Conservation (phyloP, 495 filamentous ascomycete genomes). For the Bryoglossum gracile region DNA sequence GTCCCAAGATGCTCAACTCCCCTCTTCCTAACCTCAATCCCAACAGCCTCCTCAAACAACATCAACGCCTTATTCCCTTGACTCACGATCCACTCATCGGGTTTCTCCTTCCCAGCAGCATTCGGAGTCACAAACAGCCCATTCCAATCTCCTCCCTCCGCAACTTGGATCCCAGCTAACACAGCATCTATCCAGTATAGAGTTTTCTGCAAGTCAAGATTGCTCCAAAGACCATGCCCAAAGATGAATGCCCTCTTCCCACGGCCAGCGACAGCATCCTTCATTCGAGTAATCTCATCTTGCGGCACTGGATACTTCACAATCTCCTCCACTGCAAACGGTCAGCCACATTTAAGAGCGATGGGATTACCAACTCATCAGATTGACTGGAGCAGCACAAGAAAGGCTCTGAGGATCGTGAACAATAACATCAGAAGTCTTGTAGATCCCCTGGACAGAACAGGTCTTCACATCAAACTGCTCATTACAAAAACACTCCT, state of each 20-base stretch:
- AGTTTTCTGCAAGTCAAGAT: conserved; percentile 39
- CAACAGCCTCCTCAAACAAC: conserved; percentile 40
- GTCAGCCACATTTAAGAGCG: background rate
- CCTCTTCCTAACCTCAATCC: conserved; percentile 31
- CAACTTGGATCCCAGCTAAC: conserved; percentile 27
- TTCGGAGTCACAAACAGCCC: conserved; percentile 45
- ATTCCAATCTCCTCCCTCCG: conserved; percentile 26
- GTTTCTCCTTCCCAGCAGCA: conserved; percentile 45
- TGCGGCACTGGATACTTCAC: conserved; percentile 38
- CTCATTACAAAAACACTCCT: conserved; percentile 44
- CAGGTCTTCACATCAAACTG: conserved; percentile 47
- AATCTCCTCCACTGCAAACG: conserved; percentile 40
- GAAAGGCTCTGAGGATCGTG: conserved; percentile 38
- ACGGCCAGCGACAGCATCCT: conserved; percentile 30
- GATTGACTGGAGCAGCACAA: conserved; percentile 35
- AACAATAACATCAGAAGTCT: conserved; percentile 40
- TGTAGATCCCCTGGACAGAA: conserved; percentile 47
- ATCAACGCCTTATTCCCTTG: conserved; percentile 46
- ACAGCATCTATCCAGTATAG: conserved; percentile 38
- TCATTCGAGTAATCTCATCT: conserved; percentile 37
- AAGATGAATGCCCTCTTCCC: conserved; percentile 40
- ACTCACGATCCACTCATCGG: conserved; percentile 42
- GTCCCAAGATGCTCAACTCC: conserved; percentile 45
- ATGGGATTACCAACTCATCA: conserved; percentile 27
- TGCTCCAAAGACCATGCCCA: conserved; percentile 46